Conservation (phyloP, 306 rosid genomes). For the Ceratonia siliqua region DNA sequence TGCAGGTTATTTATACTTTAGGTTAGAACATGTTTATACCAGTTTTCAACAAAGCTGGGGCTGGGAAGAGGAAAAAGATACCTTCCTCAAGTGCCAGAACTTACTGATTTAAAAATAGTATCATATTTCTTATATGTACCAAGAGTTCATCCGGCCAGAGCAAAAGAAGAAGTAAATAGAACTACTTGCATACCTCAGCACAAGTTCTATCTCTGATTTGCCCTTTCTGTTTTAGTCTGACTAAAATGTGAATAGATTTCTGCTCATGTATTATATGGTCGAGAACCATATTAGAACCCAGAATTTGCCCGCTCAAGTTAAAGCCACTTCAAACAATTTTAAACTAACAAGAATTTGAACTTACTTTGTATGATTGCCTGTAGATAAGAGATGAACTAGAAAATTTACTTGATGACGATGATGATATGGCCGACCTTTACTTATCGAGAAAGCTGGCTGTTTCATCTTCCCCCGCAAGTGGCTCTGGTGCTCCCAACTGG, state of each 20-base stretch:
- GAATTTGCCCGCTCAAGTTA: not conserved
- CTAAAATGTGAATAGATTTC: not conserved
- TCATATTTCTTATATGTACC: too few species aligned
- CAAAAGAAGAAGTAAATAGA: too few species aligned
- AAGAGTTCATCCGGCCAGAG: too few species aligned
- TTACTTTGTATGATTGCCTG: conserved; percentile 17
- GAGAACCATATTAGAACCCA: not conserved
- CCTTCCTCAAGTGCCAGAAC: too few species aligned
- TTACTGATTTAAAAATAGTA: too few species aligned
- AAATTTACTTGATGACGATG: conserved; percentile 81
- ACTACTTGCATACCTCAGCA: too few species aligned
- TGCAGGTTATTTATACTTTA: too few species aligned
- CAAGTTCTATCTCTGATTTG: too few species aligned
- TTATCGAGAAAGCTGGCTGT: conserved; percentile 61
- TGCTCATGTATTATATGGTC: not conserved
- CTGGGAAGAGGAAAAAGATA: too few species aligned
- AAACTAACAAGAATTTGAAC: not conserved
- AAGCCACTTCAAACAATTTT: not conserved
- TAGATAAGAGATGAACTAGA: conserved; percentile 85
- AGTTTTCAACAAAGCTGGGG: too few species aligned
- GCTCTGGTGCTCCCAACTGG: conserved; percentile 52
- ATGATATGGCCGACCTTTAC: conserved; percentile 85
- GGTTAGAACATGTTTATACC: too few species aligned
- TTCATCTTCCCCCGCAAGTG: conserved; percentile 52
- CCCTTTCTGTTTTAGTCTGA: too few species aligned